Percentiles rank a stretch among this genome's conserved stretches.
Conservation (phyloP, 2,329 filamentous ascomycete genomes). For the Colletotrichum tanaceti region DNA sequence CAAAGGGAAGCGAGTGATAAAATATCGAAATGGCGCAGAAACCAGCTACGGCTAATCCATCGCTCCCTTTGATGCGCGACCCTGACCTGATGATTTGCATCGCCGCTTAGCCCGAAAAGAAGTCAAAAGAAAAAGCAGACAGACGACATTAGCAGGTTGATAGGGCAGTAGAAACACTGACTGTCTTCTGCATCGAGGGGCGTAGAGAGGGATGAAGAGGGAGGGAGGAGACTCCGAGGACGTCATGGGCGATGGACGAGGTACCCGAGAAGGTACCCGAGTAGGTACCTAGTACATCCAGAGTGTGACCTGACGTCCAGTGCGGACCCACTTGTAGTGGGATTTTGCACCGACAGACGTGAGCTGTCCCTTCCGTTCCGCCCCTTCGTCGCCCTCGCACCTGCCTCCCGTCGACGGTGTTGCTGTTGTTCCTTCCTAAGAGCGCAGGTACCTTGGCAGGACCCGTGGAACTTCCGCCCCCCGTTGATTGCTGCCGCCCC, state of each 20-base stretch:
- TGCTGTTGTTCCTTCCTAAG: constrained; percentile 4
- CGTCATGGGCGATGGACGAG: constrained; percentile 25
- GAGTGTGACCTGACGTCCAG: constrained; percentile 38
- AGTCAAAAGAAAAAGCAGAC: constrained; percentile 6
- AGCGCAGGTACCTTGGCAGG: constrained; percentile 20
- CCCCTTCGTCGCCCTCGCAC: constrained; percentile 37
- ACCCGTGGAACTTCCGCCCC: constrained; percentile 30
- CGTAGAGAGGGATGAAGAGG: background rate
- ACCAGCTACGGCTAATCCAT: constrained; percentile 3
- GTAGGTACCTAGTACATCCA: constrained; percentile 20
- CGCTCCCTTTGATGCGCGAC: constrained; percentile 13
- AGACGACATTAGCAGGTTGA: background rate
- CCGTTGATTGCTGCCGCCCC: constrained; percentile 4
- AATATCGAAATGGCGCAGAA: constrained; percentile 5
- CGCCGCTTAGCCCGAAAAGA: background rate
- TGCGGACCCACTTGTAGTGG: constrained; percentile 42
- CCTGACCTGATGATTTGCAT: background rate
- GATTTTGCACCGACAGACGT: constrained; percentile 42
- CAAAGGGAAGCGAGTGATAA: constrained; percentile 12
- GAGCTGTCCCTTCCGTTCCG: constrained; percentile 42
- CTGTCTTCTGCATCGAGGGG: background rate
- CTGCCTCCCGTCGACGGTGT: constrained; percentile 33
- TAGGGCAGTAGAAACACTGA: no score
- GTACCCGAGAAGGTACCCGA: background rate
- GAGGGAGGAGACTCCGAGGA: constrained; percentile 15